Evolutionary conservation across 225 moss, liverwort and hornwort species (phyloP).

Genomic region (Marchantia polymorpha): DNA sequence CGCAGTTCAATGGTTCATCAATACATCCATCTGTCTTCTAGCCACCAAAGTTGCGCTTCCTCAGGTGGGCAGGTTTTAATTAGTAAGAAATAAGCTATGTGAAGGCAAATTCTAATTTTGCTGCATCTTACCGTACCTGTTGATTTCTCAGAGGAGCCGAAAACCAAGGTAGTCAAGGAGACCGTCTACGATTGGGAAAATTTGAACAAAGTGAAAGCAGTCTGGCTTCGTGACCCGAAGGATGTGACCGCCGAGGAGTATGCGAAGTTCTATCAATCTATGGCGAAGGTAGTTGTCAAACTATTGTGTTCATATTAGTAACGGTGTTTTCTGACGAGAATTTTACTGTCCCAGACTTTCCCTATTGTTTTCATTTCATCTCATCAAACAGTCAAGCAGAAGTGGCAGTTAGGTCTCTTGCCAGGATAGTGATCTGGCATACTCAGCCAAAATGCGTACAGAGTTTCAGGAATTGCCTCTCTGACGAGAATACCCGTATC

Average conservation of each 20-base stretch:
- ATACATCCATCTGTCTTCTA: background rate
- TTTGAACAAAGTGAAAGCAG: slow-evolving; percentile 82
- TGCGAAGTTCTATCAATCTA: slow-evolving; percentile 76
- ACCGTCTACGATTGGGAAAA: slow-evolving; percentile 86
- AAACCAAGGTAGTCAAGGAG: slow-evolving; percentile 81
- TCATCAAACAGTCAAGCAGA: too few relatives aligned
- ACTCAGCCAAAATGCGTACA: too few relatives aligned
- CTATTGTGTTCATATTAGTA: too few relatives aligned
- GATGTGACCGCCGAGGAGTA: slow-evolving; percentile 88
- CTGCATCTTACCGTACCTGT: background rate
- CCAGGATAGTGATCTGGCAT: too few relatives aligned
- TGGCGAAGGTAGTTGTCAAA: slow-evolving; percentile 63
- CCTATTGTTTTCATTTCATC: too few relatives aligned
- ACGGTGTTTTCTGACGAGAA: too few relatives aligned
- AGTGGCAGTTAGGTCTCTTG: too few relatives aligned
- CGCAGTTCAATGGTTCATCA: background rate
- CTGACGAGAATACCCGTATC: background rate
- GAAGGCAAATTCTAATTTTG: background rate
- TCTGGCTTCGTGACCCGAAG: slow-evolving; percentile 90
- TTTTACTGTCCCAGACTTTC: too few relatives aligned
- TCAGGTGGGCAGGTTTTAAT: too few relatives aligned
- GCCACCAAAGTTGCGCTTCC: too few relatives aligned
- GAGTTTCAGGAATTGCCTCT: too few relatives aligned
- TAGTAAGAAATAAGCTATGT: too few relatives aligned
- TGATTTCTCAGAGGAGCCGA: slow-evolving; percentile 58